Evolutionary conservation across 2,329 filamentous ascomycete species (phyloP).

Genomic region (Raffaelea albimanens): DNA sequence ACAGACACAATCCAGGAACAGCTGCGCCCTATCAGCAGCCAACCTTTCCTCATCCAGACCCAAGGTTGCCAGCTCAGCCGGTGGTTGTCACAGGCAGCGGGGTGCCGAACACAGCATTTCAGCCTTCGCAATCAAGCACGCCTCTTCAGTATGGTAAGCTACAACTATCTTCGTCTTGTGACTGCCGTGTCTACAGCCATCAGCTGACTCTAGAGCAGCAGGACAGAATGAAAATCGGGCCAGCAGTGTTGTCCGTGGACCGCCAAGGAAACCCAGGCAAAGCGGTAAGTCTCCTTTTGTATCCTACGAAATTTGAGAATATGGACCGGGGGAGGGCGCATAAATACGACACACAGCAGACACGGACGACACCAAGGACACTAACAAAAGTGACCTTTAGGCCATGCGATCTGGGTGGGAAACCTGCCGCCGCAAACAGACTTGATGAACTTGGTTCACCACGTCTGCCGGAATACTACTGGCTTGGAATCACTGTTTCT

Average conservation of each 20-base stretch:
- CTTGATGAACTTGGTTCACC: conserved; percentile 76
- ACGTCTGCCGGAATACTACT: conserved; percentile 72
- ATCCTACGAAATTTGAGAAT: no score
- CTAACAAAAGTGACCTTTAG: conserved; percentile 27
- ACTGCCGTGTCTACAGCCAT: neutral
- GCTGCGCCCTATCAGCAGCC: conserved; percentile 15
- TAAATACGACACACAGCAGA: no score
- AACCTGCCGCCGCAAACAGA: conserved; percentile 80
- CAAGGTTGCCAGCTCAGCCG: conserved; percentile 20
- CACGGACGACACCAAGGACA: no score
- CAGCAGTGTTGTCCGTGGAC: conserved; percentile 34
- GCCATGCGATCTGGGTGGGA: conserved; percentile 91
- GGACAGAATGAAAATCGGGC: neutral
- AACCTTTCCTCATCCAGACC: neutral
- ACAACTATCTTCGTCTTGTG: no score
- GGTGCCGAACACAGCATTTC: conserved; percentile 26
- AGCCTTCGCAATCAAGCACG: conserved; percentile 19
- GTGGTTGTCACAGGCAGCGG: conserved; percentile 15
- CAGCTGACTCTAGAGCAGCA: neutral
- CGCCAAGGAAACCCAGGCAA: conserved; percentile 48
- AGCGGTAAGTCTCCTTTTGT: conserved; percentile 38
- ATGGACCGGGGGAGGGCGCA: no score
- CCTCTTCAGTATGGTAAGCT: no score
- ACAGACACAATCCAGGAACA: neutral
- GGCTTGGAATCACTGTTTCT: conserved; percentile 84